Percentiles rank a stretch among this genome's conserved stretches.
These are phyloP conservation scores for Pichia sp. DNA, from an alignment of 1,139 yeast genomes.

Conservation along the genomic window DNA sequence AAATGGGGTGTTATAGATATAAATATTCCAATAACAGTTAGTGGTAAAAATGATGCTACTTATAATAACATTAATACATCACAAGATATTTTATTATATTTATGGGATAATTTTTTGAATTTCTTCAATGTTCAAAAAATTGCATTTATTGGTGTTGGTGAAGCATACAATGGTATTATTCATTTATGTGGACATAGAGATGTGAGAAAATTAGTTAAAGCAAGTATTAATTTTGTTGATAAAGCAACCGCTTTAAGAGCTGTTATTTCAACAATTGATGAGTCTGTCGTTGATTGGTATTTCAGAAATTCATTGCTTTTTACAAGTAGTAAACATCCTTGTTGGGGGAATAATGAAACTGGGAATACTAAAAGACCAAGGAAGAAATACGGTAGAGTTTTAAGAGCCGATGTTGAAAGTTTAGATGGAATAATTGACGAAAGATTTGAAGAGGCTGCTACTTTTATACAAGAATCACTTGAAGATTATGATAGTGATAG, in stretches of 20 bases:
- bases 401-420: constrained; percentile 67
- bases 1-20: constrained; percentile 80
- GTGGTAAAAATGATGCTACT: constrained; percentile 39
- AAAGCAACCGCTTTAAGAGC: constrained; percentile 57
- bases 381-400: constrained; percentile 83
- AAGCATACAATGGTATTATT: constrained; percentile 80
- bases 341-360: constrained; percentile 54
- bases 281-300: constrained; percentile 86
- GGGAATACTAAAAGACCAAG: constrained; percentile 59
- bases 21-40: constrained; percentile 53
- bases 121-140: constrained; percentile 66
- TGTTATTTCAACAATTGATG: constrained; percentile 81
- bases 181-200: constrained; percentile 83
- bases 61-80: constrained; percentile 56
- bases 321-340: constrained; percentile 64
- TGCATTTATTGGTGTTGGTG: constrained; percentile 85
- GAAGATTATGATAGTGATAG: constrained; percentile 41
- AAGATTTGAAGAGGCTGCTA: constrained; percentile 78
- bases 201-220: constrained; percentile 57
- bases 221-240: constrained; percentile 67
- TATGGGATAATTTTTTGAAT: constrained; percentile 89
- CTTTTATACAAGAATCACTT: constrained; percentile 71
- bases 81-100: constrained; percentile 68
- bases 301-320: constrained; percentile 80
- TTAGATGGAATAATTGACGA: constrained; percentile 73